These are phyloP conservation scores for Hypericum androsaemum DNA, from an alignment of 345 rosid species.

Conservation along the genomic window DNA sequence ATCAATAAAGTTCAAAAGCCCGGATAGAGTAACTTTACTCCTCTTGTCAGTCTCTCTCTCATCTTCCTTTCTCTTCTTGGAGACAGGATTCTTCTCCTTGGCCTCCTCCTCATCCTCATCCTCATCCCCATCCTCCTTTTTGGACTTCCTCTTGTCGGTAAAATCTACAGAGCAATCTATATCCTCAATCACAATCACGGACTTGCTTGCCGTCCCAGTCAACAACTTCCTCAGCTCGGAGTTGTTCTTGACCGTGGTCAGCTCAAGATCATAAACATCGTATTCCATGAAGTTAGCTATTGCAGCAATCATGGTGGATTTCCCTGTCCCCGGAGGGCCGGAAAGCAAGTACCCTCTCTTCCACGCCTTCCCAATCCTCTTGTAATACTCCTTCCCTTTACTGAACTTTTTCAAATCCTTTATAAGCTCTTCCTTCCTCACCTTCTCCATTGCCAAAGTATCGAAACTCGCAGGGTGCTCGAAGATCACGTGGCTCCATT, in stretches of 20 bases:
- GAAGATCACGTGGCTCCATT: conserved; percentile 1
- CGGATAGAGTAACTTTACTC: background rate
- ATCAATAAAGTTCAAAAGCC: conserved; percentile 1
- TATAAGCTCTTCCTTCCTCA: background rate
- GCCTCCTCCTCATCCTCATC: background rate
- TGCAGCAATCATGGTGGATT: conserved; percentile 1
- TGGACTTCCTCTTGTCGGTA: background rate
- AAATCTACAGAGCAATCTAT: conserved; percentile 1
- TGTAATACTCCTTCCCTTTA: background rate
- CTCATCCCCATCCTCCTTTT: background rate
- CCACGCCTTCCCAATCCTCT: background rate
- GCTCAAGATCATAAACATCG: background rate
- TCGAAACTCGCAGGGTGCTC: conserved; percentile 2
- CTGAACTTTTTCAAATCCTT: conserved; percentile 1
- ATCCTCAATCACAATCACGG: background rate
- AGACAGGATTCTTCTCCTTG: background rate
- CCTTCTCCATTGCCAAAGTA: background rate
- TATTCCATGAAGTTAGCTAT: conserved; percentile 1
- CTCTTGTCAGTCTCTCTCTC: background rate
- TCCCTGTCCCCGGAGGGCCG: background rate
- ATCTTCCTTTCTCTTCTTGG: background rate
- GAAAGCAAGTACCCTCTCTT: background rate
- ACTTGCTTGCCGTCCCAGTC: background rate
- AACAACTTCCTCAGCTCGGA: conserved; percentile 1
- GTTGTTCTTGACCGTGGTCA: background rate